Base-by-base conservation (phyloP, 2,329 filamentous ascomycete species). In the Epichloe uncinata region DNA sequence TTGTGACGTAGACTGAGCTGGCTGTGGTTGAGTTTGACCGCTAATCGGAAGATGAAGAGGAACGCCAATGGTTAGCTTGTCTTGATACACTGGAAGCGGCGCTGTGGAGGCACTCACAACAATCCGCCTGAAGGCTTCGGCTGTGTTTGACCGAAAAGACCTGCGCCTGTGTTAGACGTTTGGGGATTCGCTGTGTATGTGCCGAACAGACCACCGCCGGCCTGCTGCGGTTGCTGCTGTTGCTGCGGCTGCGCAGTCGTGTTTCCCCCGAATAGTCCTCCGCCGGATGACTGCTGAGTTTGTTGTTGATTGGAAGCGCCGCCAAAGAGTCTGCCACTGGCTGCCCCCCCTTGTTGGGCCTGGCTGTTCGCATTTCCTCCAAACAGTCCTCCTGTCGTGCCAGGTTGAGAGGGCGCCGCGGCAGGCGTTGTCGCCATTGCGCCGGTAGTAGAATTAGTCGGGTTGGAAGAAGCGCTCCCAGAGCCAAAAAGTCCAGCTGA, bases 1-100 rank as follows among this genome's bases (percentile, higher is more conserved):
- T 55, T 77, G 74, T 47, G 73, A 75, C 60, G 54, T 71, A 9
- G 70, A 66, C 47, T 62, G 63, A 9, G 56, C 51, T 45, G 60
- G 60, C 48, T 61, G 61, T 33, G 61, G 42, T 45, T 65, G 61
- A 13, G 54, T 51, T 53, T 64, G 60, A 16, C 62, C 60, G 36
- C 64, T 67, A 40, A 18, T 34, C 5, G 5, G 5, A 20, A 11
- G 4, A 16, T 4, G 35, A 35, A 22, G 1, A 35, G 20, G n/a
- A 15, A 13, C 13, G 12, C 26, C 16, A 34, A 15, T 12, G 5
- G 38, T 48, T 35, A 34, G 38, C 15, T 20, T n/a, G 12, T 26
- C 12, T 15, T 3, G 9, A 22, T 13, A 20, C 8, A 15, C n/a
- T 11, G 5, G 22, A 36, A 2, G 16, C 16, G n/a, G 16, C 38